Base-by-base conservation (phyloP, 2,329 filamentous ascomycete genomes). In the Decorospora gaudefroyi region DNA sequence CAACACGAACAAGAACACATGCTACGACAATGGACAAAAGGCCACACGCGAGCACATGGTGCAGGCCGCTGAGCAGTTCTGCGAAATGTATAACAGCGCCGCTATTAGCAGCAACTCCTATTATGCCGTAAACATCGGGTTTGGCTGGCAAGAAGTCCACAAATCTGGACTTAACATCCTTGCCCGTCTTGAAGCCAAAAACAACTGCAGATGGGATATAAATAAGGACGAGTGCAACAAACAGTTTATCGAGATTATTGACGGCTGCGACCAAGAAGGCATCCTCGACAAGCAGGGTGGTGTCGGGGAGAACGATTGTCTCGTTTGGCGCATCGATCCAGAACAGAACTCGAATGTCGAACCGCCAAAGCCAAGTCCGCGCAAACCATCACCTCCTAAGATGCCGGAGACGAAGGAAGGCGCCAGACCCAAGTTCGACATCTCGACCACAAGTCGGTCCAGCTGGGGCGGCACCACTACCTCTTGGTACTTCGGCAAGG, bases 241-340 rank as follows among this genome's bases (percentile, higher is more conserved):
- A 19, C 39, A 42, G 21, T 42, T 42, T 22, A 17, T 21, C 29
- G 27, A 16, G n/a, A 13, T 42, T 19, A 19, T 42, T 6, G 39
- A 42, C 30, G 39, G 18, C 11, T 42, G 39, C 30, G 39, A 42
- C 23, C 39, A 42, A 32, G 39, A 42, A 34, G 39, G 39, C 16
- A 42, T 42, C 39, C 12, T 34, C 27, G 30, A 42, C 39, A 42
- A 42, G 30, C 39, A 42, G 34, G 39, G 39, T 13, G 39, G 39
- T n/a, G n/a, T 42, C 8, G 9, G 39, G 18, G 19, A 42, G 19
- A 42, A 42, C 39, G 34, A 42, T 19, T 42, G 39, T 42, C 39
- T 42, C 29, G 16, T 42, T n/a, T 42, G 28, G 29, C 39, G 17
- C 8, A 31, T 42, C 30, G 39, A 42, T 21, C 39, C 39, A 27